Base-by-base conservation (phyloP, 1,284 basidiomycete genomes). In the Farysia itapuensis region DNA sequence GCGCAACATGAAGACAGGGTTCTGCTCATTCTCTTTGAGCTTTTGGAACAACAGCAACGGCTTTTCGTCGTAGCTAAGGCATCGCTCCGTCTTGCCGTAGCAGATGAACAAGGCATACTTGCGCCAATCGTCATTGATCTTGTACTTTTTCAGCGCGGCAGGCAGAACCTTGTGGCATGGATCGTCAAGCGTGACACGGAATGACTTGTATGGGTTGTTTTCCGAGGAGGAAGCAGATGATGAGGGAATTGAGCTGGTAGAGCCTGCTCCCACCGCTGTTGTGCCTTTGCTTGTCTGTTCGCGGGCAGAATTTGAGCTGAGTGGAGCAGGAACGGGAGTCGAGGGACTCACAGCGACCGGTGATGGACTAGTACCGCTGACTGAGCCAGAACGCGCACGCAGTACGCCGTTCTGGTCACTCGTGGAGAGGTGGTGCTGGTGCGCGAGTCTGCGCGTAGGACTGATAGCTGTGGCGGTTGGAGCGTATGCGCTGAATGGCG, bases 81-180 rank as follows among this genome's bases (percentile, higher is more conserved):
- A 99, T 23, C 95, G 85, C 77, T 99, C 95, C 4, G 58, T 83
- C 51, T 87, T 86, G 13, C 90, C 93, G 77, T 93, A 96, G 72
- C 93, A 97, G 63, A 98, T 97, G 79, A 99, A 98, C 84, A 99
- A 87, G 19, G 94, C 95, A 80, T 98, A 98, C 72, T 90, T 88
- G 80, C 90, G 87, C 93, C 94, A 98, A 77, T 92, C 93, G 68
- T 98, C 95, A 74, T 93, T 93, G 79, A 98, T 97, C 76, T 91
- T 91, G 79, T 98, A 99, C 79, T 97, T 97, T 80, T 96, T 96
- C 60, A 99, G 81, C 14, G 95, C 95, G 0, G 94, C 93, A 0
- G 95, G 94, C 14, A 99, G 80, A 14, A 99, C 94, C 74, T 95
- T 96, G 86, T 89, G 94, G 43, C 93, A 95, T 0, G 95, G 94